Base-by-base conservation (phyloP, 2,329 filamentous ascomycete species). In the Acarospora socialis region DNA sequence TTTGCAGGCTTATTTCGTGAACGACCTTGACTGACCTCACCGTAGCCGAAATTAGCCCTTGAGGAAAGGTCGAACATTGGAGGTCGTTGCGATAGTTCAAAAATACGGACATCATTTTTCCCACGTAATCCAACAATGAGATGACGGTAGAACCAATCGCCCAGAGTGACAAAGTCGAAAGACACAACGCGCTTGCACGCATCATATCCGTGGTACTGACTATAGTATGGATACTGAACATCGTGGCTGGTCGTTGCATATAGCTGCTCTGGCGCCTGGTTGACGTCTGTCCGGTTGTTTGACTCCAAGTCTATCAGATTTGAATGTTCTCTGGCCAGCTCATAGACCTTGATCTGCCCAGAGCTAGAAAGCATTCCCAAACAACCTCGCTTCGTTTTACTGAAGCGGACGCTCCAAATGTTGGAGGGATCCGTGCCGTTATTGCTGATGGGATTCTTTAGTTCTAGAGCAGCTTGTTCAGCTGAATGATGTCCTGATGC, bases 381-480 rank as follows among this genome's bases (percentile, higher is more conserved):
- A 14, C 61, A 66, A 8, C 69, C 70, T 34, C 66, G 57, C 46
- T 65, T 68, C 5, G 62, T 65, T 14, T 66, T 68, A 3, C 67
- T 73, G 44, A 72, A 77, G 6, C 70, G 63, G 34, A 76, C 48
- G 47, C 68, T 74, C 70, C 70, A 75, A 25, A 77, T 70, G 2
- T 61, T 61, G 7, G 66, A 23, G 20, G 29, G 34, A 14, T 13
- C 22, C 8, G 31, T 14, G n/a, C n/a, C n/a, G n/a, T n/a, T n/a
- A n/a, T n/a, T n/a, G 15, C 8, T 14, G 14, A 17, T 58, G 13
- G 60, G 59, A 32, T 68, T 65, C 34, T 60, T 60, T 34, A 74
- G 60, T 32, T 73, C 68, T n/a, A 76, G 53, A 1, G 72, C 65
- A 12, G 70, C 57, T 5, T 60, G 62, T n/a, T 52, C 40, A 33